These are phyloP conservation scores for Paramecium biaurelia DNA, from an alignment of 73 alveolate genomes.

Conservation along the genomic window DNA sequence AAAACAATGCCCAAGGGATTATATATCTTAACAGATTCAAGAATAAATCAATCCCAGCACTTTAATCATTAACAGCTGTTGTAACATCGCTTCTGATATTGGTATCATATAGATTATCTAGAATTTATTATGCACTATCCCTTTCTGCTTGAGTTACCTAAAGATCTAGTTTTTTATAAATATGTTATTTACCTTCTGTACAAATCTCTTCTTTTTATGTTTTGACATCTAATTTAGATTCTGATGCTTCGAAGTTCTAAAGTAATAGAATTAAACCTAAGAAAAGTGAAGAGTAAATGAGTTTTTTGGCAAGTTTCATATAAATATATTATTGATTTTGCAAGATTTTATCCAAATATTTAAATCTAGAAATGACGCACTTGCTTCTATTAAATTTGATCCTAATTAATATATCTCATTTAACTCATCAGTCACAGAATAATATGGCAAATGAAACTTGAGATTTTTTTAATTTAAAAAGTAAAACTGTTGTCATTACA, in stretches of 20 bases:
- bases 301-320: constrained; percentile 12
- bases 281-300: not conserved
- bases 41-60: not conserved
- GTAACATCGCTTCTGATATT: not conserved
- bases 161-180: not conserved
- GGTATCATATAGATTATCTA: not conserved
- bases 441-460: not conserved
- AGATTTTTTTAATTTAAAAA: not conserved
- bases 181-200: not conserved
- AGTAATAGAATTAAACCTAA: not conserved
- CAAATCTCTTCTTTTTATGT: not conserved
- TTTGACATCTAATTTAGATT: not conserved
- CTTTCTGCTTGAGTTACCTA: not conserved
- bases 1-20: constrained; percentile 38
- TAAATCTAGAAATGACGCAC: constrained; percentile 10
- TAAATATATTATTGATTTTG: not conserved
- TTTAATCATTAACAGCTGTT: not conserved
- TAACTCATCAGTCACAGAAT: not conserved
- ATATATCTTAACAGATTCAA: constrained; percentile 1
- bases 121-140: not conserved
- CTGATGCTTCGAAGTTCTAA: not conserved
- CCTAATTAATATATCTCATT: not conserved
- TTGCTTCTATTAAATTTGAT: not conserved
- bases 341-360: constrained; percentile 1
- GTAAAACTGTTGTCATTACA: not conserved